Base-by-base conservation (phyloP, 192 early-diverging fungal species). In the Gaertneriomyces semiglobifer region DNA sequence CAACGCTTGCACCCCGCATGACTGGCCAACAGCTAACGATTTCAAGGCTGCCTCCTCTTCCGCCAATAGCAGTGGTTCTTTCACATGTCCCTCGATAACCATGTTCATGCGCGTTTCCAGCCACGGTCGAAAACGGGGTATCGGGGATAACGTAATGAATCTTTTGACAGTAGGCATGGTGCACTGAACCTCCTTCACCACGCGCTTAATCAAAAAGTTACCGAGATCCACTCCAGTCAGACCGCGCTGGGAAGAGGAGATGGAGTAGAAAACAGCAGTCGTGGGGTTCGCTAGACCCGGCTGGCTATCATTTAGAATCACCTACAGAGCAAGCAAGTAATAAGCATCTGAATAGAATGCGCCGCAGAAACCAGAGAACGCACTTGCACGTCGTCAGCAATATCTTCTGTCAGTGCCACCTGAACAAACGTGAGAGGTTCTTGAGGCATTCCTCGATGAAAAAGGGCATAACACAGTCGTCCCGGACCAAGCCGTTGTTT, bases 231-330 rank as follows among this genome's bases (percentile, higher is more conserved):
- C 91, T 18, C 95, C 93, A 10, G 90, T 80, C 8, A 98, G 79
- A 1, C 92, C 89, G 43, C 83, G 83, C 67, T 96, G 92, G 0
- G 79, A 74, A 18, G 90, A 90, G 11, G 90, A 91, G 63, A 98
- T 96, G 3, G 95, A 95, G 75, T 98, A 98, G 70, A 96, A 98
- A 2, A 94, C 88, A 10, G 93, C 95, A 61, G 83, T 86, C 6
- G 73, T 74, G 10, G 88, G 71, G 8, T 79, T 60, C 43, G 82
- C 71, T 8, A 50, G 69, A 6, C 74, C 61, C 5, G 78, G 77
- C n/a, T 61, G 61, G 38, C 72, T 75, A 47, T 88, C 81, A 12
- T 79, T 70, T n/a, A 91, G 62, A 39, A 91, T 87, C 41, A 48
- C 20, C 77, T 84, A 41, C 43, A 39, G 3, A 11, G 55, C 10